Evolutionary conservation across 148 eudicot genomes (phyloP), one percentile per base, ranked within the genome.

Genomic region (Pouteria glomerata): DNA sequence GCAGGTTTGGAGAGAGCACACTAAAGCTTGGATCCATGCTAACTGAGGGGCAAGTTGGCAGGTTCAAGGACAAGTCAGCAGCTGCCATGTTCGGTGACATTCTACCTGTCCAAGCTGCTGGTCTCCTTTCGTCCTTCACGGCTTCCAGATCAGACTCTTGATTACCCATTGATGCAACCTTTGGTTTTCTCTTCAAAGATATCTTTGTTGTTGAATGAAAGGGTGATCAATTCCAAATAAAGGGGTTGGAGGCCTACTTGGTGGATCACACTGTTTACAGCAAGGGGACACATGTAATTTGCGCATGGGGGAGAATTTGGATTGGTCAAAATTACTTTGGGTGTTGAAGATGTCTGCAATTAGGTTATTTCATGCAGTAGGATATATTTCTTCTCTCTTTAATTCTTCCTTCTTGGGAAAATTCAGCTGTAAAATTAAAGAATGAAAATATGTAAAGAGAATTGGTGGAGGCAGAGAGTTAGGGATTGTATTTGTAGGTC

Each of bases 1-100:
- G 92, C 87, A 86, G 90, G 79, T 95, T 95, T 73, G 98, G 98
- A 23, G 97, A 89, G 86, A 91, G 94, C 82, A 93, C 96, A 18
- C 85, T 93, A 23, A 90, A 85, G 75, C 76, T 94, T 69, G 96
- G 98, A 64, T 94, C 98, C 62, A 95, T 95, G 26, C 85, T 91
- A 63, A 78, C 89, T 41, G 98, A 94, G 75, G 82, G 89, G 71
- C 96, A 88, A 86, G 93, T 86, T 48, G 88, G 90, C 42, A 81
- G 96, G 71, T 87, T 94, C 76, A 87, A 85, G 82, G 90, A 84
- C 69, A 85, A 79, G 68, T 77, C 88, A 24, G 80, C 90, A 72
- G 84, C 88, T 62, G 78, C 86, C 77, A 81, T 85, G 86, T 83
- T 88, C 51, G 99, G 99, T 33, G 99, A 95, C 79, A 95, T 95